Percentiles rank a stretch among this genome's conserved stretches.
Evolutionary conservation across 176 grass and related monocot species (phyloP).

Genomic region (Tillandsia fasciculata): DNA sequence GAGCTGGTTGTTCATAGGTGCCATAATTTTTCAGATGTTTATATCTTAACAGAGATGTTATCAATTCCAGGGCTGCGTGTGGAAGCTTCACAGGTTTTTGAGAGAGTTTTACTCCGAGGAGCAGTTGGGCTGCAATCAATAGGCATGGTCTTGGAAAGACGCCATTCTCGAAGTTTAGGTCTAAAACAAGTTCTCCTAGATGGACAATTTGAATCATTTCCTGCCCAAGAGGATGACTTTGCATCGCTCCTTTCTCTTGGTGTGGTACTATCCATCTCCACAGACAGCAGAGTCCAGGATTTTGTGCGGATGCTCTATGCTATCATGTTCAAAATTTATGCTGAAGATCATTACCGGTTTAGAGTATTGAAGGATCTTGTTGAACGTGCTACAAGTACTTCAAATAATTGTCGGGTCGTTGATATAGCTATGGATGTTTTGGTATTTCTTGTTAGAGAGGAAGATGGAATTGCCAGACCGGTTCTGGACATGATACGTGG

Average conservation of each 20-base stretch:
- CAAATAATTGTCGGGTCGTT: conserved; percentile 53
- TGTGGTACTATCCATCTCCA: conserved; percentile 73
- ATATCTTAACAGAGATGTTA: conserved; percentile 78
- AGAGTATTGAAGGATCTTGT: conserved; percentile 90
- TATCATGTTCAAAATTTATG: conserved; percentile 77
- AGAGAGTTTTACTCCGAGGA: conserved; percentile 54
- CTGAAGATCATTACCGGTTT: conserved; percentile 67
- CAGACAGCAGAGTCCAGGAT: conserved; percentile 48
- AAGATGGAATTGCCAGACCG: conserved; percentile 54
- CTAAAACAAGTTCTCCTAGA: conserved; percentile 43
- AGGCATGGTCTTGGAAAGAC: conserved; percentile 75
- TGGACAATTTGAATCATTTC: conserved; percentile 40
- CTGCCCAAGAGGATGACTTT: conserved; percentile 77
- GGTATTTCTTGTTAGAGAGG: conserved; percentile 83
- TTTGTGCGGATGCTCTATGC: conserved; percentile 86
- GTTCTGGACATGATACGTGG: conserved; percentile 74
- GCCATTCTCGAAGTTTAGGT: conserved; percentile 50
- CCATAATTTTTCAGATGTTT: conserved; percentile 69
- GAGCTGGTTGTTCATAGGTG: conserved; percentile 49
- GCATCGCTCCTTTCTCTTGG: conserved; percentile 79
- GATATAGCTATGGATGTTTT: conserved; percentile 97
- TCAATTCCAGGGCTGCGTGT: conserved; percentile 67
- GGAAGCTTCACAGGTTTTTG: conserved; percentile 61
- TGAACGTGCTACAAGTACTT: conserved; percentile 71
- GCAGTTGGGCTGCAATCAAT: conserved; percentile 66